A percentile compares a stretch with the other conserved stretches of the same genome.
phyloP scores from a whole-genome alignment of 495 filamentous ascomycete species.

The Xylaria scruposa region DNA sequence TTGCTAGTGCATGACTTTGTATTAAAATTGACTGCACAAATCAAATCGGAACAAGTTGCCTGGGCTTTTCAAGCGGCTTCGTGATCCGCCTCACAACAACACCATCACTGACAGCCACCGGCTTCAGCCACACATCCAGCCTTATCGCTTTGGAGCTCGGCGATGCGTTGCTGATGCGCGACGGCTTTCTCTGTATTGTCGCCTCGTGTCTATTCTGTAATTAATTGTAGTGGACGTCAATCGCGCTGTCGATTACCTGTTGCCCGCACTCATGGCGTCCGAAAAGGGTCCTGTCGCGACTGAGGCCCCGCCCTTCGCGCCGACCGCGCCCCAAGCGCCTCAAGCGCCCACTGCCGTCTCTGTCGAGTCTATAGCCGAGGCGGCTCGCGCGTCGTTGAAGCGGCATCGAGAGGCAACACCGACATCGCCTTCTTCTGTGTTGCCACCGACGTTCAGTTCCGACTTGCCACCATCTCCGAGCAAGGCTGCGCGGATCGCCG shows the following conservation, averaged over 20 bases:
- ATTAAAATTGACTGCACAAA: neutral
- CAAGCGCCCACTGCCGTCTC: constrained; percentile 40
- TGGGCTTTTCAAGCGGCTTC: constrained; percentile 9
- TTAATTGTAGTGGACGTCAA: constrained; percentile 33
- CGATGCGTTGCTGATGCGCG: constrained; percentile 50
- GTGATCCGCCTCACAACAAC: constrained; percentile 33
- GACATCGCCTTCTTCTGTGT: constrained; percentile 44
- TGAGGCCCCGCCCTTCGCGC: constrained; percentile 50
- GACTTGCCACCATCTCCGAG: constrained; percentile 59
- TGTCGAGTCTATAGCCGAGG: constrained; percentile 37
- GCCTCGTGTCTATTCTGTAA: constrained; percentile 29
- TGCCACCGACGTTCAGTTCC: constrained; percentile 43
- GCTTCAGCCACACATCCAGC: constrained; percentile 59
- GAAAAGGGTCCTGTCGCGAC: constrained; percentile 53
- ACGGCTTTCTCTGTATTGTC: constrained; percentile 36
- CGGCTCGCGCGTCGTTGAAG: constrained; percentile 55
- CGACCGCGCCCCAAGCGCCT: constrained; percentile 41
- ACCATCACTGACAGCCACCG: constrained; percentile 51
- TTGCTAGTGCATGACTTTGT: neutral
- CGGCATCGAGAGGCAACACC: constrained; percentile 56
- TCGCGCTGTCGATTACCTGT: constrained; percentile 29
- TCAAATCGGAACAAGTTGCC: constrained; percentile 24
- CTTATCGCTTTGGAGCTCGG: constrained; percentile 43
- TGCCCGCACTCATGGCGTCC: constrained; percentile 48
- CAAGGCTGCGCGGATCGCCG: constrained; percentile 58